Percentiles rank a stretch among this genome's conserved stretches.
Conservation (phyloP, 2,329 filamentous ascomycete genomes). For the Phaeosphaeriaceae sp. region DNA sequence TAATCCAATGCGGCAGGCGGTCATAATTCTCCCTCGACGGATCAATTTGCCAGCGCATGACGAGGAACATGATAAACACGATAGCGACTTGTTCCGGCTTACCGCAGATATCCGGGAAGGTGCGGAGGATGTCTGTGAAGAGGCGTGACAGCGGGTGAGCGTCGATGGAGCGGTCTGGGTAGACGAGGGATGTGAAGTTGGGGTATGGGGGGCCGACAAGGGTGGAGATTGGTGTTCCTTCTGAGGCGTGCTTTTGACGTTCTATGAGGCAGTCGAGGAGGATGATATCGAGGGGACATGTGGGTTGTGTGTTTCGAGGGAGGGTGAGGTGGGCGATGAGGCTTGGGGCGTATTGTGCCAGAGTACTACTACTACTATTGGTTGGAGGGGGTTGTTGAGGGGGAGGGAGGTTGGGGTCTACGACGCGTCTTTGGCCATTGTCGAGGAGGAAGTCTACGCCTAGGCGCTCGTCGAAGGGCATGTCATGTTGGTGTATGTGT, state of each 20-base stretch:
- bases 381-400: conserved; percentile 43
- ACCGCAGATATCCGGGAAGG: conserved; percentile 80
- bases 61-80: conserved; percentile 83
- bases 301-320: conserved; percentile 66
- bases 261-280: conserved; percentile 79
- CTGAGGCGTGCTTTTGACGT: conserved; percentile 68
- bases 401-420: conserved; percentile 52
- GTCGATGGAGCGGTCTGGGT: conserved; percentile 67
- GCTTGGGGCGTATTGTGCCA: conserved; percentile 37
- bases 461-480: conserved; percentile 63
- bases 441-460: conserved; percentile 75
- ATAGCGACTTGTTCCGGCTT: conserved; percentile 83
- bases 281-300: conserved; percentile 79
- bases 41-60: conserved; percentile 82
- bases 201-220: conserved; percentile 80
- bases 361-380: conserved; percentile 25
- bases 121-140: conserved; percentile 82
- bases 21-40: conserved; percentile 82
- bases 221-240: conserved; percentile 68
- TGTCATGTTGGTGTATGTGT: conserved; percentile 25
- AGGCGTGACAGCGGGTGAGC: conserved; percentile 82
- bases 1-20: conserved; percentile 74
- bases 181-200: conserved; percentile 77
- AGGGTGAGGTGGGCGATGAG: conserved; percentile 45
- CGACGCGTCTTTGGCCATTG: conserved; percentile 53